A percentile compares a stretch with the other conserved stretches of the same genome.
phyloP scores from a whole-genome alignment of 2,329 filamentous ascomycete genomes.

The Claviceps spartinae region DNA sequence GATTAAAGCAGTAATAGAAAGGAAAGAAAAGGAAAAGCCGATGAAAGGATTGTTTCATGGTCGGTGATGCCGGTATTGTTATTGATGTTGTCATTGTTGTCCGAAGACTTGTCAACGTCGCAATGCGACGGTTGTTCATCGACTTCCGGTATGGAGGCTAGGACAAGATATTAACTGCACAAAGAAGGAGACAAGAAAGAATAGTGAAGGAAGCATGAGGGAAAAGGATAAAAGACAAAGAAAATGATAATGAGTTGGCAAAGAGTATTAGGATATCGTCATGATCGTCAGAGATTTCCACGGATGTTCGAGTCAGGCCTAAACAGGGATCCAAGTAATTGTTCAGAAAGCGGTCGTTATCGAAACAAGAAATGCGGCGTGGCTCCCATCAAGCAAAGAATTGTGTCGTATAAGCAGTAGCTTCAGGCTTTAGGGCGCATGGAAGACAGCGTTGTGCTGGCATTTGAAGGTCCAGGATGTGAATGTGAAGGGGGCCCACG shows the following conservation, averaged over 20 bases:
- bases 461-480: constrained; percentile 22
- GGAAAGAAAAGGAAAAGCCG: neutral
- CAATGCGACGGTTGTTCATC: neutral
- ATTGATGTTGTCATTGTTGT: neutral
- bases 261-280: constrained; percentile 2
- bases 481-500: constrained; percentile 26
- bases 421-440: constrained; percentile 21
- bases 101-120: neutral
- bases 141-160: neutral
- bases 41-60: neutral
- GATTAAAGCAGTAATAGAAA: neutral
- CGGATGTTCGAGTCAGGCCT: neutral
- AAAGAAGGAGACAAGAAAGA: neutral
- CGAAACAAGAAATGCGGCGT: neutral
- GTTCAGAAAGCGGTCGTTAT: neutral
- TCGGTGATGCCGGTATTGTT: neutral
- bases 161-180: neutral
- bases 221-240: neutral
- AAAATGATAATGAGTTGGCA: neutral
- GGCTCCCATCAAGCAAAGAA: neutral
- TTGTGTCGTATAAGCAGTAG: neutral
- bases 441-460: constrained; percentile 22
- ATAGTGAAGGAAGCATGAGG: neutral
- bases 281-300: constrained; percentile 3
- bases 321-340: neutral